Evolutionary conservation across 306 rosid genomes (phyloP).

Genomic region (Casuarina cunninghamiana): DNA sequence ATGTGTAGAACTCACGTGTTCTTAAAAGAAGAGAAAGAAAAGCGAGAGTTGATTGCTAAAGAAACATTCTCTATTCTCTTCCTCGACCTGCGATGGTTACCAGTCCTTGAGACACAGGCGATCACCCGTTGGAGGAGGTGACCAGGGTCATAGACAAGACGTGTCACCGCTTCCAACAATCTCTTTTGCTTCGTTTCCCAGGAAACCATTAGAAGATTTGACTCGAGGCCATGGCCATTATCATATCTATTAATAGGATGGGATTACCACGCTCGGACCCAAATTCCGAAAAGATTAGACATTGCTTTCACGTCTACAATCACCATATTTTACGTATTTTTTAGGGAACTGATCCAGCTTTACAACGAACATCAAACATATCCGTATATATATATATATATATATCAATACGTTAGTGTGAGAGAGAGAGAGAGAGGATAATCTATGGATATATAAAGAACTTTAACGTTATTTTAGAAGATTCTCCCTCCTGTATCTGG

Average conservation of each 20-base stretch:
- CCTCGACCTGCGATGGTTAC: background rate
- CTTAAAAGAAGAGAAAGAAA: background rate
- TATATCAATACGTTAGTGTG: too few relatives aligned
- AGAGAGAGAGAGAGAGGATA: too few relatives aligned
- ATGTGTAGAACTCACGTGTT: background rate
- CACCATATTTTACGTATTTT: background rate
- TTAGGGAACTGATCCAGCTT: too few relatives aligned
- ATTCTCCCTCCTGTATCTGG: too few relatives aligned
- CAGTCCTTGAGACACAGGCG: too few relatives aligned
- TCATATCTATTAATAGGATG: background rate
- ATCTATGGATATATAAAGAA: too few relatives aligned
- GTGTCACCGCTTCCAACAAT: background rate
- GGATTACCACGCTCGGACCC: background rate
- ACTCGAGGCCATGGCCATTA: background rate
- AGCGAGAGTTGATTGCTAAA: conserved; percentile 4
- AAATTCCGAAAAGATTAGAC: background rate
- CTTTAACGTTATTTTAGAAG: too few relatives aligned
- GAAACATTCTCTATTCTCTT: background rate
- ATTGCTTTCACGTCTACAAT: background rate
- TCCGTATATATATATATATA: too few relatives aligned
- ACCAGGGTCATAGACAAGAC: background rate
- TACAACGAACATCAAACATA: too few relatives aligned
- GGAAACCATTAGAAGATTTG: background rate
- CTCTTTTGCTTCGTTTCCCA: background rate
- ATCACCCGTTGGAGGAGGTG: background rate